phyloP scores from a whole-genome alignment of 2,329 filamentous ascomycete genomes.

The Hypoxylon sp. region DNA sequence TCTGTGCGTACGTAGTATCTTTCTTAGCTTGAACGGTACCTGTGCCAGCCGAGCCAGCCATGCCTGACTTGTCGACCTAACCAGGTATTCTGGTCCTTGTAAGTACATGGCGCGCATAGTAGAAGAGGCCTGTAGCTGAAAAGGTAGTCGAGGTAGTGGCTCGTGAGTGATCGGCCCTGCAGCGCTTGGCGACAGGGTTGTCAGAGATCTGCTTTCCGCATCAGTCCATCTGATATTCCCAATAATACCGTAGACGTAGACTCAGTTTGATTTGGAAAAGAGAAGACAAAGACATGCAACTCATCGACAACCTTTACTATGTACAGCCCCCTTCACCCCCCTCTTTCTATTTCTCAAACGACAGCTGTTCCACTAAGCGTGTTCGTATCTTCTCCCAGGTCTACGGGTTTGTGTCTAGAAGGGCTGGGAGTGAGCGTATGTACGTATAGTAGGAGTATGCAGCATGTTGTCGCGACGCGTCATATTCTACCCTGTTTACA shows the following conservation, averaged over 20 bases:
- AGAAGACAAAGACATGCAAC: constrained; percentile 9
- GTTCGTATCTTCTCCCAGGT: background rate
- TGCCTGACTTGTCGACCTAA: background rate
- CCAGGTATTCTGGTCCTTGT: too few relatives aligned
- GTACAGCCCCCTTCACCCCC: too few relatives aligned
- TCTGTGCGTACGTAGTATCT: too few relatives aligned
- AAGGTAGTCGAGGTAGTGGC: constrained; percentile 22
- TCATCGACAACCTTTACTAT: too few relatives aligned
- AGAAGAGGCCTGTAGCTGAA: constrained; percentile 19
- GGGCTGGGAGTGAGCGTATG: background rate
- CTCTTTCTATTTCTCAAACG: constrained; percentile 6
- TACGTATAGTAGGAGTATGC: background rate
- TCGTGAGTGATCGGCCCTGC: constrained; percentile 33
- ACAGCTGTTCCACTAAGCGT: background rate
- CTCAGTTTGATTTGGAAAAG: constrained; percentile 16
- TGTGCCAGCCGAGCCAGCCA: too few relatives aligned
- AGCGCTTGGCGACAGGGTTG: constrained; percentile 32
- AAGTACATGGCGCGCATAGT: too few relatives aligned
- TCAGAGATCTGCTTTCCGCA: constrained; percentile 33
- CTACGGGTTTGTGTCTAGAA: background rate
- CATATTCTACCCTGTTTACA: background rate
- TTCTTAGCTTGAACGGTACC: too few relatives aligned
- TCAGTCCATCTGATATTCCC: constrained; percentile 33
- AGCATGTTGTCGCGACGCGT: background rate
- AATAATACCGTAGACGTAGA: too few relatives aligned